Conservation (phyloP, 2,329 filamentous ascomycete genomes). For the Colletotrichum kahawae region DNA sequence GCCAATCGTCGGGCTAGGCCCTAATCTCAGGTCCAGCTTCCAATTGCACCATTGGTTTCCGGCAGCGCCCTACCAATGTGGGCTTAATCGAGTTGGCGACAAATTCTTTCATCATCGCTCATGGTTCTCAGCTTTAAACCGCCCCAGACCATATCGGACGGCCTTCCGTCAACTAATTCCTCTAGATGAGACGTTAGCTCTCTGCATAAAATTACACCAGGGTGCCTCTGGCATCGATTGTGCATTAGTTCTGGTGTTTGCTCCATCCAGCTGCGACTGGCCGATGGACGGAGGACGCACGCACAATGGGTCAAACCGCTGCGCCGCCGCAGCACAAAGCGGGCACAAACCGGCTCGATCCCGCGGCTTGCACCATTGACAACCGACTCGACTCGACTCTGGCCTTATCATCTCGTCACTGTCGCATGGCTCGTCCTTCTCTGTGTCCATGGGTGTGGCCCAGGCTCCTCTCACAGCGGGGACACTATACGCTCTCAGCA, state of each 20-base stretch:
- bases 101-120: background rate
- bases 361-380: constrained; percentile 13
- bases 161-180: background rate
- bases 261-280: constrained; percentile 11
- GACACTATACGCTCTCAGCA: constrained; percentile 7
- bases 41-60: background rate
- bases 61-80: background rate
- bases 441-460: background rate
- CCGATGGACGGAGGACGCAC: background rate
- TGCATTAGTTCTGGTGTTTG: constrained; percentile 16
- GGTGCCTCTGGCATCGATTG: background rate
- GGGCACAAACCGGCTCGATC: constrained; percentile 15
- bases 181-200: constrained; percentile 21
- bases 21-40: background rate
- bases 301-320: constrained; percentile 16
- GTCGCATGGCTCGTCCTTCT: background rate
- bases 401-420: constrained; percentile 16
- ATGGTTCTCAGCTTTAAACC: background rate
- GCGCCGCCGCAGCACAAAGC: constrained; percentile 18
- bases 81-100: background rate
- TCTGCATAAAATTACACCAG: constrained; percentile 19
- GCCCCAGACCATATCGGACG: background rate
- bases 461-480: background rate
- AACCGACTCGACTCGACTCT: constrained; percentile 4
- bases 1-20: background rate